These are phyloP conservation scores for Corylus avellana DNA, from an alignment of 306 rosid genomes.

Conservation along the genomic window DNA sequence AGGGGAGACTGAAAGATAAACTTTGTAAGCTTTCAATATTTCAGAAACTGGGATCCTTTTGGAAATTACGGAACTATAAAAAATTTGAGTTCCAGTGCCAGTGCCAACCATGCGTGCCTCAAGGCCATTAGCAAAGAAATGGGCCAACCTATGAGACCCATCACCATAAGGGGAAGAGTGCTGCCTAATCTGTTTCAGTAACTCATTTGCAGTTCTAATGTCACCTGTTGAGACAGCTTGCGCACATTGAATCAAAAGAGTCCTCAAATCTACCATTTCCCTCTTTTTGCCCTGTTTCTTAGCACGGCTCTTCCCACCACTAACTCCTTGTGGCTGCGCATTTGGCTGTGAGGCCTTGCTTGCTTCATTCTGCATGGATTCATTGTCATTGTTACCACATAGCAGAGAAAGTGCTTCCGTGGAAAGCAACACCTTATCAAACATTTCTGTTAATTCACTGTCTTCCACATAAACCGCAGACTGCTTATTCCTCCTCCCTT, in stretches of 20 bases:
- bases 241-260: slow-evolving; percentile 66
- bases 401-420: not conserved
- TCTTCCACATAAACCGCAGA: slow-evolving; percentile 40
- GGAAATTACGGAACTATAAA: slow-evolving; percentile 7
- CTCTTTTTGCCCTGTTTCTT: slow-evolving; percentile 44
- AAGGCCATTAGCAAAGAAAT: slow-evolving; percentile 61
- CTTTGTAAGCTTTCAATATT: slow-evolving; percentile 55
- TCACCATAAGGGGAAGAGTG: slow-evolving; percentile 60
- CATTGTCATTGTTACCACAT: not conserved
- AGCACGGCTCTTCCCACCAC: not conserved
- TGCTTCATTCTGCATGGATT: not conserved
- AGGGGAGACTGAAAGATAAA: slow-evolving; percentile 46
- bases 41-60: slow-evolving; percentile 41
- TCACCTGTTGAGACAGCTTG: slow-evolving; percentile 61
- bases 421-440: slow-evolving; percentile 45
- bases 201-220: slow-evolving; percentile 53
- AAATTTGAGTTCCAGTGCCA: slow-evolving; percentile 36
- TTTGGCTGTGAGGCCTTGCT: not conserved
- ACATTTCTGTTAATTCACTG: slow-evolving; percentile 32
- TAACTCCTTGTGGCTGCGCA: slow-evolving; percentile 1
- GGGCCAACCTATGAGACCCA: slow-evolving; percentile 60
- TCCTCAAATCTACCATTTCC: slow-evolving; percentile 55
- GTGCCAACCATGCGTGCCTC: slow-evolving; percentile 57
- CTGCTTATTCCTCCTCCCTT: slow-evolving; percentile 46
- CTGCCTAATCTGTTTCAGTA: slow-evolving; percentile 64